These are phyloP conservation scores for Trichoderma asperelloides DNA, from an alignment of 495 filamentous ascomycete genomes.

Conservation along the genomic window DNA sequence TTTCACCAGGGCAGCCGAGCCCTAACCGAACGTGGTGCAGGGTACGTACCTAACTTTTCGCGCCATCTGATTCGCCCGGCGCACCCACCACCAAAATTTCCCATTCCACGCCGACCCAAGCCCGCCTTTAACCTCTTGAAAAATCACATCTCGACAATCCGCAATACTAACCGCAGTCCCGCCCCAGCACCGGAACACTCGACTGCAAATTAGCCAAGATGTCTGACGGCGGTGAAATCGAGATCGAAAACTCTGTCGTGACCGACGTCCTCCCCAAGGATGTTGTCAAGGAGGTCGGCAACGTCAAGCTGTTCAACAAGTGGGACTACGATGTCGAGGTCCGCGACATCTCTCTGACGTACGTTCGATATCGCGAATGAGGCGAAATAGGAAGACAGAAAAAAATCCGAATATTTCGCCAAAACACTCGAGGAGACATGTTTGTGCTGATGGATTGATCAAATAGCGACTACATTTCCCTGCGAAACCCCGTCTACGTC, in stretches of 20 bases:
- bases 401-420: slow-evolving; percentile 6
- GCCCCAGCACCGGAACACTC: slow-evolving; percentile 11
- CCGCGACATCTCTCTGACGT: slow-evolving; percentile 98
- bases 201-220: slow-evolving; percentile 47
- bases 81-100: slow-evolving; percentile 13
- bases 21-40: slow-evolving; percentile 5
- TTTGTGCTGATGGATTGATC: slow-evolving; percentile 38
- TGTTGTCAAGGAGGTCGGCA: slow-evolving; percentile 79
- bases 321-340: slow-evolving; percentile 98
- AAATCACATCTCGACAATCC: slow-evolving; percentile 11
- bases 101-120: slow-evolving; percentile 3
- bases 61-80: slow-evolving; percentile 12
- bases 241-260: slow-evolving; percentile 67
- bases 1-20: slow-evolving; percentile 12
- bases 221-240: slow-evolving; percentile 94
- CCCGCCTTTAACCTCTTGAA: slow-evolving; percentile 9
- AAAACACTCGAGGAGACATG: slow-evolving; percentile 9
- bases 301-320: slow-evolving; percentile 86
- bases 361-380: slow-evolving; percentile 38
- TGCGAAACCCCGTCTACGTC: slow-evolving; percentile 95
- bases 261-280: slow-evolving; percentile 91
- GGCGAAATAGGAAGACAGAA: slow-evolving; percentile 9
- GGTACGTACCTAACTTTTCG: slow-evolving; percentile 11
- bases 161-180: slow-evolving; percentile 10
- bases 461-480: slow-evolving; percentile 96